Evolutionary conservation across 495 filamentous ascomycete genomes (phyloP).

Genomic region (Aspergillus avenaceus): DNA sequence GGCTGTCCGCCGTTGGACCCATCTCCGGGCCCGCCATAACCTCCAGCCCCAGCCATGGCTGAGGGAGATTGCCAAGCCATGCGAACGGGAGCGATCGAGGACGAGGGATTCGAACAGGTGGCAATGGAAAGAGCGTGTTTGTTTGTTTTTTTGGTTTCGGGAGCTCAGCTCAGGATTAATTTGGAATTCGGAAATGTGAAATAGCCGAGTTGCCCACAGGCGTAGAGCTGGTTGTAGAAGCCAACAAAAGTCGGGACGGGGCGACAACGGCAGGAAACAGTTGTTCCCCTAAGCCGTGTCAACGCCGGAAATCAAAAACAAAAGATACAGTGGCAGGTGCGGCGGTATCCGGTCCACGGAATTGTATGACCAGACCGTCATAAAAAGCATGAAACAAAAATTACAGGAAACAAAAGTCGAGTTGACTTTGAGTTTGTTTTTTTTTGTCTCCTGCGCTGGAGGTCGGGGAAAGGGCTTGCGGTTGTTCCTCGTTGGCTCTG

Average conservation of each 20-base stretch:
- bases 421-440: too few relatives aligned
- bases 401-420: too few relatives aligned
- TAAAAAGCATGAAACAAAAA: too few relatives aligned
- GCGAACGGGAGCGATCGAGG: conserved; percentile 8
- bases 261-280: conserved; percentile 21
- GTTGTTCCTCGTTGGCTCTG: neutral
- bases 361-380: too few relatives aligned
- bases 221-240: conserved; percentile 11
- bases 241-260: conserved; percentile 11
- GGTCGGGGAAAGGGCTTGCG: neutral
- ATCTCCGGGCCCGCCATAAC: conserved; percentile 52
- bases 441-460: neutral
- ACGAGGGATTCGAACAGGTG: neutral
- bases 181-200: too few relatives aligned
- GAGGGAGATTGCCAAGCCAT: conserved; percentile 64
- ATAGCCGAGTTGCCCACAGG: conserved; percentile 3
- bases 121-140: too few relatives aligned
- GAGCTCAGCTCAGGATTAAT: too few relatives aligned
- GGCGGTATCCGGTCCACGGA: conserved; percentile 1
- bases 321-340: conserved; percentile 1
- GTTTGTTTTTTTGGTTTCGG: too few relatives aligned
- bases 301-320: conserved; percentile 12
- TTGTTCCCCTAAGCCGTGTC: conserved; percentile 21
- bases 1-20: conserved; percentile 56
- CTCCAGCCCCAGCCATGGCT: conserved; percentile 63